Base-by-base conservation (phyloP, 495 filamentous ascomycete species). In the Aspergillus cristatus region DNA sequence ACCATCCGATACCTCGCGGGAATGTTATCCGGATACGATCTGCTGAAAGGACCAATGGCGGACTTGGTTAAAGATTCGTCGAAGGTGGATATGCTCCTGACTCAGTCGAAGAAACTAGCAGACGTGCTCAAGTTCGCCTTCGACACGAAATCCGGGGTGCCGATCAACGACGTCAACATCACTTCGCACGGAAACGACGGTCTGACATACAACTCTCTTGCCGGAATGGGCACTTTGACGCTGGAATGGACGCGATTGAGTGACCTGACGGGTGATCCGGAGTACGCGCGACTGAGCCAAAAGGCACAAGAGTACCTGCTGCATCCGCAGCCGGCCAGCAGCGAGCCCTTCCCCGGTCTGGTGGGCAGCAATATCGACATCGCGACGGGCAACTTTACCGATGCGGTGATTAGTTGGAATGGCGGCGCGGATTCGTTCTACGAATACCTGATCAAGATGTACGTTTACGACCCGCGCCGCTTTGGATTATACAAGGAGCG, bases 391-490 rank as follows among this genome's bases (percentile, higher is more conserved):
- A 14, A 65, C 6, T 91, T 93, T 46, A 39, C 66, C 2, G 75
- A 91, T 42, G 67, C 71, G 13, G 42, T 40, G 7, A 86, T 89
- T 30, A 79, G 82, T 15, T 95, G 88, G 88, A 74, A 77, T 42
- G 86, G 83, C 33, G 82, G 84, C 7, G 74, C 72, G 31, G 88
- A 95, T 58, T 83, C 76, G 16, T 91, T 79, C 63, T 94, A 94
- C 58, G 87, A 95, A 63, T 95, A 95, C 46, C 72, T 94, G 16
- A 81, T 95, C 55, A 95, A 95, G 69, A 90, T 91, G 84, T 93
- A 80, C 48, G 60, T 93, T 43, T 94, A 94, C 53, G 81, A 88
- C 52, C 70, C 80, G 8, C 38, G 57, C 24, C 73, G 77, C 7
- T 93, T 82, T 45, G 60, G 37, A 7, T 22, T 51, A 1, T 86